Evolutionary conservation across 768 basidiomycete genomes (phyloP), one percentile per base, ranked within the genome.

Genomic region (Termitomyces sp.): DNA sequence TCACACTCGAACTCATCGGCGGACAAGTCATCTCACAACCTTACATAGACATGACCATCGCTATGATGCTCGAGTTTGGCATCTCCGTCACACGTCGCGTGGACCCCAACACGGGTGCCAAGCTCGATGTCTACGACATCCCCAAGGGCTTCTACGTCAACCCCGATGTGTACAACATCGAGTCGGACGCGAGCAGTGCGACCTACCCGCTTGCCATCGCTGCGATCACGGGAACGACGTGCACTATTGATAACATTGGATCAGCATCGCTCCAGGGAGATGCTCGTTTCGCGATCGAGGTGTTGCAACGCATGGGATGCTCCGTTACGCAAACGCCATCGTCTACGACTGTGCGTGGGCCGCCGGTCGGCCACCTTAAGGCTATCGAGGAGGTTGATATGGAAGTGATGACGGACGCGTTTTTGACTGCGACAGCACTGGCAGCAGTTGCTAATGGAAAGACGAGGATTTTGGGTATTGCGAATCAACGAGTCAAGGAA

Each of bases 321-420:
- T 74, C 75, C 16, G 96, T 99, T 52, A 78, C 83, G 4, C 97
- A 99, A 75, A 95, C 94, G 0, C 83, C 78, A 28, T 88, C 84
- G 0, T 87, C 90, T 70, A 98, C 96, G 9, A 97, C 92, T 10
- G 97, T 98, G 35, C 86, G 82, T 0, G 97, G 97, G 0, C 96
- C 96, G 3, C 87, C 90, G 0, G 72, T 85, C 13, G 92, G 94
- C 0, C 76, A 85, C 63, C 79, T 99, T 50, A 86, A 86, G 62
- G 90, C 90, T 2, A 79, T 97, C 51, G 91, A 90, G 52, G 82
- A 87, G 64, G 85, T 98, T 22, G 93, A 98, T 68, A 98, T 98
- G 97, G 94, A 97, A 71, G 87, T 88, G n/a, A 98, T 99, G 97
- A 99, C 97, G 7, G 97, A 99, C 70, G 97, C 96, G 22, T 99